Evolutionary conservation across 129 eudicot genomes (phyloP).

Genomic region (Artemisia annua): DNA sequence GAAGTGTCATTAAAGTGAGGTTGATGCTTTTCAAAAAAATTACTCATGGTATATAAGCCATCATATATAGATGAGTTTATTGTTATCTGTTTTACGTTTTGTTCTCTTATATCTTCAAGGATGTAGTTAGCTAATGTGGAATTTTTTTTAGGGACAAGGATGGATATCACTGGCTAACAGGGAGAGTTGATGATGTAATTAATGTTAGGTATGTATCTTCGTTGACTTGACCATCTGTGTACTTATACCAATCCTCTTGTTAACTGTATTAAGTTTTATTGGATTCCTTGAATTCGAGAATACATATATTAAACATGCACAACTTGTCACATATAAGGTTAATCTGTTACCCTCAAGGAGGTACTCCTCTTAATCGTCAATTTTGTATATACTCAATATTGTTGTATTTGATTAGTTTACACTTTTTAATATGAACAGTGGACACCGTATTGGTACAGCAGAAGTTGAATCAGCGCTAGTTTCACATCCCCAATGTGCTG

Average conservation of each 20-base stretch:
- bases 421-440: constrained; percentile 48
- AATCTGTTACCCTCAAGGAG: neutral
- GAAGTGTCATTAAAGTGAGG: neutral
- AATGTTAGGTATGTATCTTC: constrained; percentile 75
- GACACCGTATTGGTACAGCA: constrained; percentile 97
- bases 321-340: constrained; percentile 13
- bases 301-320: neutral
- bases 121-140: neutral
- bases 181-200: constrained; percentile 95
- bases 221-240: neutral
- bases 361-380: constrained; percentile 5
- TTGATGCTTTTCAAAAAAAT: neutral
- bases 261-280: constrained; percentile 1
- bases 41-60: neutral
- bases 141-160: constrained; percentile 70
- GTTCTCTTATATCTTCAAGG: neutral
- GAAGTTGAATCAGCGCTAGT: constrained; percentile 99
- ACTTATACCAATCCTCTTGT: neutral
- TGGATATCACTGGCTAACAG: constrained; percentile 96
- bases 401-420: constrained; percentile 8
- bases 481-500: constrained; percentile 95
- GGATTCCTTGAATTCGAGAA: neutral
- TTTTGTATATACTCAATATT: neutral
- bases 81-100: neutral
- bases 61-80: neutral